Conservation (phyloP, 345 rosid species). For the Hirschfeldia incana region DNA sequence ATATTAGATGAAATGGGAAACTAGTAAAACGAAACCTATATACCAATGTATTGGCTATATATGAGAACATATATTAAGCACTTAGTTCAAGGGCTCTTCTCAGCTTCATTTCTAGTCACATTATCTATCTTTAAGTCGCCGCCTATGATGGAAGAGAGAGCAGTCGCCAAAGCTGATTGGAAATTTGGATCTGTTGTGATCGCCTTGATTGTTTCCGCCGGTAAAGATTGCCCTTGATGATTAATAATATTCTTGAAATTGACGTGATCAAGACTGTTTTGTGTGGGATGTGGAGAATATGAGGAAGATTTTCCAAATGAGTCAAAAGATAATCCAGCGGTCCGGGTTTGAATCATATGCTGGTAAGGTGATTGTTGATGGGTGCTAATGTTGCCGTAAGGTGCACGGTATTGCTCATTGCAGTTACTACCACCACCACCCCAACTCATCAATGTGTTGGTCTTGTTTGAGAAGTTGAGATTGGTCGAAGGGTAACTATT, state of each 20-base stretch:
- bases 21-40: conserved; percentile 17
- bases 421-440: conserved; percentile 39
- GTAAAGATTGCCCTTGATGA: conserved; percentile 36
- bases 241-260: conserved; percentile 30
- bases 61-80: conserved; percentile 1
- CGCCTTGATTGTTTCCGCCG: conserved; percentile 56
- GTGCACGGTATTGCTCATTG: conserved; percentile 35
- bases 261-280: conserved; percentile 44
- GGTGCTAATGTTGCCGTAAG: conserved; percentile 25
- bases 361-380: conserved; percentile 40
- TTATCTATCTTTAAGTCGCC: conserved; percentile 33
- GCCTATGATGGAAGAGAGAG: conserved; percentile 68
- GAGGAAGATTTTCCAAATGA: conserved; percentile 38
- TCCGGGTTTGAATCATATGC: conserved; percentile 39
- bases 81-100: conserved; percentile 30
- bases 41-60: background rate
- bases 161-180: conserved; percentile 73
- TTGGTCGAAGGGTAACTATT: conserved; percentile 45
- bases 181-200: conserved; percentile 79
- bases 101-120: conserved; percentile 22
- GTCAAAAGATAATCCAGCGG: conserved; percentile 28
- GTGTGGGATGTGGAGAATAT: conserved; percentile 27
- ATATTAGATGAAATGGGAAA: background rate
- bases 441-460: conserved; percentile 44
- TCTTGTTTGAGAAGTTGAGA: conserved; percentile 58